A percentile compares a stretch with the other conserved stretches of the same genome.
Evolutionary conservation across 176 grass and related monocot species (phyloP).

Genomic region (Aegilops longissima): DNA sequence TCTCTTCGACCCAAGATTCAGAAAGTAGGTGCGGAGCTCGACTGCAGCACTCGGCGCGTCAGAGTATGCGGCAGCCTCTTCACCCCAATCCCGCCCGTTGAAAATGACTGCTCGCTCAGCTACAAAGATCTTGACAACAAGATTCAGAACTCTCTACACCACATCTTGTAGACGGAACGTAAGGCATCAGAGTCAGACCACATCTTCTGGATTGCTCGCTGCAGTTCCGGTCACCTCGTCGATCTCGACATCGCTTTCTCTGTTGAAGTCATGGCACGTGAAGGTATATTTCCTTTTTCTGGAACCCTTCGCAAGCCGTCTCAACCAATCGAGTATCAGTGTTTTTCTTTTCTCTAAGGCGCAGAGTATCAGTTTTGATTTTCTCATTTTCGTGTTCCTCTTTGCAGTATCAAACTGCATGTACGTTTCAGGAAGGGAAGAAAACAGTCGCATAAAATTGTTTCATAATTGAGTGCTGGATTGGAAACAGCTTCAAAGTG

Average conservation of each 20-base stretch:
- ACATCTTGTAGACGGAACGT: background rate
- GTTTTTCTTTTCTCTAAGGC: too few species aligned
- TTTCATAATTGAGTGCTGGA: background rate
- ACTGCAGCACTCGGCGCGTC: background rate
- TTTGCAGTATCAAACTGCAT: background rate
- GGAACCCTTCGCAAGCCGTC: background rate
- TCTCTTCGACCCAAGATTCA: background rate
- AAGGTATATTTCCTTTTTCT: background rate
- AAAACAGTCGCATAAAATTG: background rate
- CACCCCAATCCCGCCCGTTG: background rate
- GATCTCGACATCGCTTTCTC: background rate
- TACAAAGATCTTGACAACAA: background rate
- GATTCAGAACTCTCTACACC: background rate
- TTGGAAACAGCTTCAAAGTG: background rate
- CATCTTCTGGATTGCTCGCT: background rate
- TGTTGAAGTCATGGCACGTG: background rate
- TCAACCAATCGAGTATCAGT: background rate
- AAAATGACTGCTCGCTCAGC: background rate
- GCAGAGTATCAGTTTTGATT: background rate
- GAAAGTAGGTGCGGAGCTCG: background rate
- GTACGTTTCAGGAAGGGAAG: background rate
- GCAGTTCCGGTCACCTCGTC: background rate
- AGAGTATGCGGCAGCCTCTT: background rate
- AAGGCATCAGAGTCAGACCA: background rate
- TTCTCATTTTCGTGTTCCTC: background rate